Conservation (phyloP, 1,284 basidiomycete genomes). For the Puccinia triticina region DNA sequence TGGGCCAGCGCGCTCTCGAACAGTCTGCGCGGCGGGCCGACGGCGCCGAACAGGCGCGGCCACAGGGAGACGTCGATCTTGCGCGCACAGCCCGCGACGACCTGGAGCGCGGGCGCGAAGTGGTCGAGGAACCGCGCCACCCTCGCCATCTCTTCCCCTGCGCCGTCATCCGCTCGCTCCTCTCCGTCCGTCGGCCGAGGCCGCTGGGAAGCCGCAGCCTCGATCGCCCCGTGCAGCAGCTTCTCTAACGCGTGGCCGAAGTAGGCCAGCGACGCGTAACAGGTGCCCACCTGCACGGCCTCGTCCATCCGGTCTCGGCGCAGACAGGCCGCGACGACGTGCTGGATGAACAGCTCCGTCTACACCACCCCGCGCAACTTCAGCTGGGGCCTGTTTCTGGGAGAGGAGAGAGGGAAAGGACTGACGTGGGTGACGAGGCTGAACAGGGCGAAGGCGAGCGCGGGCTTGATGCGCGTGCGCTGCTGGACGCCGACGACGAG, state of each 20-base stretch:
- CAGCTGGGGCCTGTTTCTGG: too few relatives aligned
- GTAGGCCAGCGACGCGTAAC: constrained; percentile 85
- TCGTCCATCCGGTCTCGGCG: constrained; percentile 71
- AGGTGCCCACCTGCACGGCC: constrained; percentile 81
- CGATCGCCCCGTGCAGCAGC: constrained; percentile 86
- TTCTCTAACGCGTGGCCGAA: constrained; percentile 94
- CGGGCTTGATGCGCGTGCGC: constrained; percentile 74
- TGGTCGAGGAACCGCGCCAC: too few relatives aligned
- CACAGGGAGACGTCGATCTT: too few relatives aligned
- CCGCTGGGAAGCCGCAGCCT: too few relatives aligned
- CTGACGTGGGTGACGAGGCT: constrained; percentile 84
- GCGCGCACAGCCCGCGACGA: too few relatives aligned
- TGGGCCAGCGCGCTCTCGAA: too few relatives aligned
- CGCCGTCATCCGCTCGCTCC: too few relatives aligned
- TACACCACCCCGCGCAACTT: not conserved
- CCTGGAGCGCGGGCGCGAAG: too few relatives aligned
- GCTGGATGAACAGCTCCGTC: constrained; percentile 93
- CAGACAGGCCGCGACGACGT: constrained; percentile 83
- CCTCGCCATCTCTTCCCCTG: too few relatives aligned
- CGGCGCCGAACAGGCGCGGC: too few relatives aligned
- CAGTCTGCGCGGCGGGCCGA: too few relatives aligned
- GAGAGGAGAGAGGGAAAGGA: not conserved
- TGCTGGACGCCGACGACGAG: constrained; percentile 96
- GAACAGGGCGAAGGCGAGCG: constrained; percentile 87
- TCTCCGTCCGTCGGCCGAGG: too few relatives aligned